Base-by-base conservation (phyloP, 306 rosid genomes). In the Carpinus viminea region DNA sequence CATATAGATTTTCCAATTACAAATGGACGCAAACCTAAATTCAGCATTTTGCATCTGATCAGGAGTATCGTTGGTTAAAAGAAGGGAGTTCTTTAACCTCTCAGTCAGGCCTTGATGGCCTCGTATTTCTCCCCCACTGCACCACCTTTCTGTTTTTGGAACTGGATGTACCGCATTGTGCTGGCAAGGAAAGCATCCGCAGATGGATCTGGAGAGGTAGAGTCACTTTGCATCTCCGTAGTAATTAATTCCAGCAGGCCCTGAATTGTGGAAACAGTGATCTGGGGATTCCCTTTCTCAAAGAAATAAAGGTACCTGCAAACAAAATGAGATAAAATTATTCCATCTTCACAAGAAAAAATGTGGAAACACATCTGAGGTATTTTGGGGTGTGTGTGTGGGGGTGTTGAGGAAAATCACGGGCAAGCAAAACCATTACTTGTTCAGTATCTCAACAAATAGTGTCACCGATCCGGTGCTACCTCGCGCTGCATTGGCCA, bases 121-220 rank as follows among this genome's bases (percentile, higher is more conserved):
- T 92, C 98, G 70, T 90, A 94, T 78, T 90, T 94, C 82, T 94
- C 96, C 16, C 98, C 92, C 20, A 94, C 93, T 0, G 88, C 80
- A 18, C 98, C 98, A 0, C 96, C 98, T 84, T 94, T 92, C 84
- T 92, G 96, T 78, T 94, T 94, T 87, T 94, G 98, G 82, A 91
- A 89, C 82, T 94, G 89, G 26, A 94, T 87, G 83, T 90, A 92
- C 72, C 97, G 89, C 82, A 87, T 56, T 2, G 98, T 94, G 86
- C 96, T 88, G 54, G 97, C 96, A 55, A 94, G 88, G 91, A 92
- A 92, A 68, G 98, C 97, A 80, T 88, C 91, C 2, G 96, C 89
- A 9, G 91, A 83, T n/a, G 93, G 89, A 81, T 92, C 97, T 72
- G 88, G 57, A 2, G 92, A 72, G 7, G 90, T 68, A 11, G 87